A percentile compares a stretch with the other conserved stretches of the same genome.
Conservation (phyloP, 208 protist species). For the Trypanosoma theileri region DNA sequence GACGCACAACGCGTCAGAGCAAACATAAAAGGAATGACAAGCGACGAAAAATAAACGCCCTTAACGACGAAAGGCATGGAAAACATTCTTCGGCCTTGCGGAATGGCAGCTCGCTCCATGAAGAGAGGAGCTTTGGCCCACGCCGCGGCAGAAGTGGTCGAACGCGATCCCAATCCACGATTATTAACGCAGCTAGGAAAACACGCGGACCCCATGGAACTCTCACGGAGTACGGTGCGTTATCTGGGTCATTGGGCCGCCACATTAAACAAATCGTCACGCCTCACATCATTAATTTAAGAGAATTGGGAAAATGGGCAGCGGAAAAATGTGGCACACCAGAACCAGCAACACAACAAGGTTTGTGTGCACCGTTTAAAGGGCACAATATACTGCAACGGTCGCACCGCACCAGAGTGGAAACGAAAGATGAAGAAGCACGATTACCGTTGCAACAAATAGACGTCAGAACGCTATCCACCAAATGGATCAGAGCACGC, state of each 20-base stretch:
- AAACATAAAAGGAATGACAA: neutral
- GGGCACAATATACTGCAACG: too few relatives aligned
- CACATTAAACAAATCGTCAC: too few relatives aligned
- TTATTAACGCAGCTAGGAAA: constrained; percentile 12
- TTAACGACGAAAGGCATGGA: constrained; percentile 2
- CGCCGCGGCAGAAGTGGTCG: constrained; percentile 3
- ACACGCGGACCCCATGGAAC: constrained; percentile 8
- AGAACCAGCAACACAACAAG: too few relatives aligned
- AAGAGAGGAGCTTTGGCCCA: constrained; percentile 12
- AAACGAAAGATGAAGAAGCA: too few relatives aligned
- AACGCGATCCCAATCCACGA: constrained; percentile 9
- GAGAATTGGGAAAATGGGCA: too few relatives aligned
- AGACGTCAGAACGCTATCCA: too few relatives aligned
- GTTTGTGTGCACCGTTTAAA: too few relatives aligned
- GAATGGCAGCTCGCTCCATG: constrained; percentile 16
- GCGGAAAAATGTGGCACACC: too few relatives aligned
- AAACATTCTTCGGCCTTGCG: constrained; percentile 9
- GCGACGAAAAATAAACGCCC: neutral
- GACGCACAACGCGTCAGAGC: neutral
- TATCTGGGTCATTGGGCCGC: neutral
- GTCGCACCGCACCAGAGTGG: too few relatives aligned
- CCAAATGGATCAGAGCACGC: too few relatives aligned
- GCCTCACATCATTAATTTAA: too few relatives aligned
- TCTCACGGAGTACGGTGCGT: neutral
- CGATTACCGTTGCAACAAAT: too few relatives aligned